Conservation (phyloP, 441 rosid species). For the Geranium incanum region DNA sequence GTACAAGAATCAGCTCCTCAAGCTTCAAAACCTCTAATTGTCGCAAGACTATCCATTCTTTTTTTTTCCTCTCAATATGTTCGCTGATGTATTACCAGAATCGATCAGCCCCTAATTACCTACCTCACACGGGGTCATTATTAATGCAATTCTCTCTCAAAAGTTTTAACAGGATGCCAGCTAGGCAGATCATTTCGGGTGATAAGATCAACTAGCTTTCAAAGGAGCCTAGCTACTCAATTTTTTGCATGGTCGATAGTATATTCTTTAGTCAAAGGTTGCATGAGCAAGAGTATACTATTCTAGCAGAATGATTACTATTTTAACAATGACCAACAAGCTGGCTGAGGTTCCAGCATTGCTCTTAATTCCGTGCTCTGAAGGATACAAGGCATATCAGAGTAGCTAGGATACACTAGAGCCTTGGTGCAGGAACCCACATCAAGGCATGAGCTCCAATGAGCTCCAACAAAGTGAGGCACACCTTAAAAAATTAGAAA, state of each 20-base stretch:
- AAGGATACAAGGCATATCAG: not conserved
- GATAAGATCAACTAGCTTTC: not conserved
- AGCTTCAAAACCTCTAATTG: conserved; percentile 6
- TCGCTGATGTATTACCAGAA: not conserved
- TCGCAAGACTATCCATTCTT: not conserved
- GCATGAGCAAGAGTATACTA: not conserved
- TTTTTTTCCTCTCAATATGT: not conserved
- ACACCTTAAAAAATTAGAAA: not conserved
- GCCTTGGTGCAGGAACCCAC: not conserved
- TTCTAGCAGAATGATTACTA: not conserved
- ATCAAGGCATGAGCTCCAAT: not conserved
- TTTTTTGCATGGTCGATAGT: not conserved
- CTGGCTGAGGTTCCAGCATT: not conserved
- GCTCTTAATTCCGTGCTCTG: not conserved
- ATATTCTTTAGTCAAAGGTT: not conserved
- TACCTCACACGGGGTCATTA: not conserved
- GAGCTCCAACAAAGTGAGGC: not conserved
- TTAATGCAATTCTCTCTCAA: not conserved
- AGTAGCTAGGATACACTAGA: not conserved
- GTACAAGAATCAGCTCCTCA: not conserved
- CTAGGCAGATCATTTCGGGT: conserved; percentile 1
- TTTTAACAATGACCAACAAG: not conserved
- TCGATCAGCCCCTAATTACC: not conserved
- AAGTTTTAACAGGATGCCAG: not conserved
- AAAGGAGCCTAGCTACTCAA: not conserved